phyloP scores from a whole-genome alignment of 495 filamentous ascomycete species.

The Podospora anserina region DNA sequence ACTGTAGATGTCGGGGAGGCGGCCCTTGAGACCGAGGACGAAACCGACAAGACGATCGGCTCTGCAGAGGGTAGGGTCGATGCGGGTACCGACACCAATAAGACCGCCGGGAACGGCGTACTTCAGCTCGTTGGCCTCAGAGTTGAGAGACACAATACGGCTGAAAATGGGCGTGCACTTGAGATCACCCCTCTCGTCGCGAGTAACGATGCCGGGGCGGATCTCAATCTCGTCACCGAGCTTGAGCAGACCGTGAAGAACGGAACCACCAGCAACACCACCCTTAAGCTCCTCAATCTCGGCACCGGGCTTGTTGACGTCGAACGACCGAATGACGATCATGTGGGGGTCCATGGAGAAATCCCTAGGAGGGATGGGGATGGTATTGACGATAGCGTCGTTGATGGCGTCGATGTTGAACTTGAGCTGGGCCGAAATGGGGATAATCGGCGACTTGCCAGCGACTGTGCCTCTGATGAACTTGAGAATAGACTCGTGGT shows the following conservation, averaged over 20 bases:
- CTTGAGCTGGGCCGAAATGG: conserved; percentile 97
- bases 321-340: conserved; percentile 98
- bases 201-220: conserved; percentile 88
- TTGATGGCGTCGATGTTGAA: conserved; percentile 99
- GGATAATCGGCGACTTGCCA: conserved; percentile 92
- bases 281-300: conserved; percentile 99
- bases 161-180: conserved; percentile 97
- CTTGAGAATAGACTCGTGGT: conserved; percentile 93
- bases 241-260: conserved; percentile 92
- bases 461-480: conserved; percentile 97
- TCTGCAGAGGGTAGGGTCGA: conserved; percentile 95
- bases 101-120: conserved; percentile 96
- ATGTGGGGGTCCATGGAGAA: conserved; percentile 90
- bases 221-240: conserved; percentile 98
- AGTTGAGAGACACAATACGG: conserved; percentile 89
- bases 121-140: conserved; percentile 95
- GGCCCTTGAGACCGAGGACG: conserved; percentile 90
- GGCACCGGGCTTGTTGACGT: conserved; percentile 99
- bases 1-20: conserved; percentile 89
- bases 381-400: conserved; percentile 86
- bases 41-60: conserved; percentile 98
- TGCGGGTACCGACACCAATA: conserved; percentile 94
- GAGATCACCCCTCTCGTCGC: conserved; percentile 88
- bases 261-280: conserved; percentile 95
- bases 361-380: conserved; percentile 85